Evolutionary conservation across 2,329 filamentous ascomycete genomes (phyloP).

Genomic region (Akanthomyces uredinophilus): DNA sequence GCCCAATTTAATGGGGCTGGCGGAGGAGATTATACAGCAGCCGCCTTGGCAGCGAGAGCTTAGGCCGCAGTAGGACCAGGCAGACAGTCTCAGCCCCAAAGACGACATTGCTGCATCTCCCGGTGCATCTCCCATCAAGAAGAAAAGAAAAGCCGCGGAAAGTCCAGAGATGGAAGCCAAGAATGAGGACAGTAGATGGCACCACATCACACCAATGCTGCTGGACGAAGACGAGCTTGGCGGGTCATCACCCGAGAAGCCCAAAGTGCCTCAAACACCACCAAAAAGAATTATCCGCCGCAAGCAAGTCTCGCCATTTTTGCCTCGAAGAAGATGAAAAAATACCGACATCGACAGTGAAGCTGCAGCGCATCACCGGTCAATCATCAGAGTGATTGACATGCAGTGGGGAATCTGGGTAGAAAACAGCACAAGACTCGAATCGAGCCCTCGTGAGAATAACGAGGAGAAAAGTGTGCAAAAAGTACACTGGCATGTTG

Average conservation of each 20-base stretch:
- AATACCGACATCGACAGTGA: background rate
- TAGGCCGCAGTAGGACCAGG: background rate
- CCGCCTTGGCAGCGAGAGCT: background rate
- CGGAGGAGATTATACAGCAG: conserved; percentile 1
- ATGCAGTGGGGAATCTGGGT: no score
- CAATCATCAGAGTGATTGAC: background rate
- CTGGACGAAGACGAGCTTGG: background rate
- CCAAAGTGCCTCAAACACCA: background rate
- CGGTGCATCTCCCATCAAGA: background rate
- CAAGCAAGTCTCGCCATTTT: conserved; percentile 4
- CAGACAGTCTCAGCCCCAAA: background rate
- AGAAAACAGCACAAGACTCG: background rate
- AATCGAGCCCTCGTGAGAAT: background rate
- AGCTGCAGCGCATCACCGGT: background rate
- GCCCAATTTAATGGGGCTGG: conserved; percentile 11
- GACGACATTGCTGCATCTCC: background rate
- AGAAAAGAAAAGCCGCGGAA: background rate
- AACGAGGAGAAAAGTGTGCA: background rate
- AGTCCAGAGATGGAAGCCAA: background rate
- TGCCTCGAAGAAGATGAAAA: background rate
- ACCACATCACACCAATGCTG: background rate
- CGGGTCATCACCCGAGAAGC: background rate
- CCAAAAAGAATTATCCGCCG: conserved; percentile 2
- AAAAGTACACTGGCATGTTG: no score
- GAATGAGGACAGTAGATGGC: background rate